A percentile compares a stretch with the other conserved stretches of the same genome.
Conservation (phyloP, 345 rosid species). For the Populus deltoides region DNA sequence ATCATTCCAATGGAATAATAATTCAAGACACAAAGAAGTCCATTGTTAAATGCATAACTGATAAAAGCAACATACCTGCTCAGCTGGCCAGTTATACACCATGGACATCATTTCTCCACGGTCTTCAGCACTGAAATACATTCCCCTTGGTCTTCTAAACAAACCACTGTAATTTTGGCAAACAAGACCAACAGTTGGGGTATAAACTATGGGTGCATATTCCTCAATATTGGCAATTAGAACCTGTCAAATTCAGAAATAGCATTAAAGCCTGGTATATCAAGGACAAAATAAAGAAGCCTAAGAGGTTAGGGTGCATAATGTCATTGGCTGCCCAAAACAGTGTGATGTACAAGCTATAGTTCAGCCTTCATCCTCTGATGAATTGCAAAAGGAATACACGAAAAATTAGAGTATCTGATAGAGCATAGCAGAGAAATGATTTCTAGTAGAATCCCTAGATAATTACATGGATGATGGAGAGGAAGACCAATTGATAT, state of each 20-base stretch:
- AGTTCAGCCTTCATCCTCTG: neutral
- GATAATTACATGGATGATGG: neutral
- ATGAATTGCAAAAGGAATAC: neutral
- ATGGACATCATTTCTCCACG: conserved; percentile 99
- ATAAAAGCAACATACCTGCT: conserved; percentile 55
- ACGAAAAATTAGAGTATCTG: neutral
- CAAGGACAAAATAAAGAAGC: neutral
- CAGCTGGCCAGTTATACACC: conserved; percentile 99
- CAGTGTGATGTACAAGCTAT: neutral
- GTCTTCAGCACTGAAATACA: conserved; percentile 93
- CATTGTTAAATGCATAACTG: conserved; percentile 7
- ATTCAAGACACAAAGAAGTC: conserved; percentile 9
- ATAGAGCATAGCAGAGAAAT: neutral
- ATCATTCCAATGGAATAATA: neutral
- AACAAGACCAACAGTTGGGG: conserved; percentile 95
- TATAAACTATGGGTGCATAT: conserved; percentile 95
- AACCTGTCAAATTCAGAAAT: conserved; percentile 50
- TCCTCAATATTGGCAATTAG: conserved; percentile 85
- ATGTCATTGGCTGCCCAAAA: neutral
- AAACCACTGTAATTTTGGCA: conserved; percentile 94
- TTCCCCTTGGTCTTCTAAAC: conserved; percentile 98
- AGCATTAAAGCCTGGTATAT: neutral
- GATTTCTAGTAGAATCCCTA: neutral
- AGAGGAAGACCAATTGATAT: neutral
- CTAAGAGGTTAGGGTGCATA: neutral